Base-by-base conservation (phyloP, 441 rosid genomes). In the Viola pubescens region DNA sequence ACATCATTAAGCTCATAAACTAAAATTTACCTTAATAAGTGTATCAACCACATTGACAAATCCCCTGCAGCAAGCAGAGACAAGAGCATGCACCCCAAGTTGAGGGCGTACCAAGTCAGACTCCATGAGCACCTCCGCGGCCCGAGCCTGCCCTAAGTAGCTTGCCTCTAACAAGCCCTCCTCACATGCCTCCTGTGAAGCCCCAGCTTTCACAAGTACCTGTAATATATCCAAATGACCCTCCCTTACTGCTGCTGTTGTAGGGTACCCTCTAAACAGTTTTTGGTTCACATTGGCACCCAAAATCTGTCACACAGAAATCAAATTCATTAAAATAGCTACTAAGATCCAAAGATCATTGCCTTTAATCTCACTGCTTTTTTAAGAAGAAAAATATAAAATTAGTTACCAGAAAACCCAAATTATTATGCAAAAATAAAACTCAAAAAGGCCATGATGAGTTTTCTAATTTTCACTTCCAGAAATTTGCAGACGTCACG, bases 271-370 rank as follows among this genome's bases (percentile, higher is more conserved):
- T 75, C 87, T 77, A 77, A 94, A 85, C 38, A 88, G 83, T 70
- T 82, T 89, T 87, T 82, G 91, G 73, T 88, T 94, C 64, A 90
- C 91, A 65, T 86, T 85, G 60, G 97, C 96, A 57, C 97, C 97
- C 40, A 69, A 49, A 65, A 78, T 84, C 97, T 90, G 87, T 65
- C 66, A 79, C 58, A 51, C 55, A 64, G 58, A 45, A 5, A 5
- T 2, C 34, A 26, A 26, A 26, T 26, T 26, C 3, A 26, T 26
- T 26, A 26, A 26, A 26, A 26, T 26, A 26, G 34, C 34, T 26
- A 26, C 3, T 26, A 26, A 26, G 34, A 26, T 26, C 34, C 34
- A 26, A 26, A 26, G 34, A 26, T 26, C 34, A 26, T 26, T 26
- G 34, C 34, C 34, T 26, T 26, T 26, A 26, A 26, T 26, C 34